Base-by-base conservation (phyloP, 306 rosid species). In the Lathyrus tuberosus region DNA sequence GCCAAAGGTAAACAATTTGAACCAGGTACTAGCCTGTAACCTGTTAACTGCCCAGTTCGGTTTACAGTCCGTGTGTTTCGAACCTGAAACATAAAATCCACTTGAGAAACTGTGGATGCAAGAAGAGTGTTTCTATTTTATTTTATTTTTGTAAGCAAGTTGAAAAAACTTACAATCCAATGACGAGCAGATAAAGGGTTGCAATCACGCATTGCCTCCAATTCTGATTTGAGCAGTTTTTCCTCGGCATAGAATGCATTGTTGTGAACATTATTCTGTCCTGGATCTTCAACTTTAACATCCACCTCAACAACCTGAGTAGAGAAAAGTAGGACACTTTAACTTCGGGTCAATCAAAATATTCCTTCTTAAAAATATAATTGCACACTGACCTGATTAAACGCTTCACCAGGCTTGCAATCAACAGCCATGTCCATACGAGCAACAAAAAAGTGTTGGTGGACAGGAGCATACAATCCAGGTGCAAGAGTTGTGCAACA, bases 381-480 rank as follows among this genome's bases (percentile, higher is more conserved):
- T 48, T 44, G 18, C 28, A 70, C 58, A 42, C n/a, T n/a, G n/a
- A n/a, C 92, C 91, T 89, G 96, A 82, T 89, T 89, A 79, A 75
- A 85, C 65, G 88, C 84, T 85, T 89, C 96, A 41, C 96, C 92
- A 28, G 96, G 96, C 77, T 81, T 89, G 83, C 96, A 85, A 81
- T 89, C 96, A 67, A 89, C 90, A 40, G 92, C 84, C 96, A 89
- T 89, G 87, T 89, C 88, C 92, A 89, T 83, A 44, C 96, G 92
- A 57, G 96, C 96, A 62, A 89, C 96, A 69, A 86, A 87, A 64
- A 89, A 87, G 74, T 89, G 96, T 78, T 87, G 96, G 85, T 89
- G 87, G 61, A 89, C 96, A 62, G 92, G 96, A 0, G 92, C 96
- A 69, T 89, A 89, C 59, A 89, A 75, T 61, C 96, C 96, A 47